These are phyloP conservation scores for Dinochytrium kinnereticum DNA, from an alignment of 371 early-diverging fungal genomes.

Conservation along the genomic window DNA sequence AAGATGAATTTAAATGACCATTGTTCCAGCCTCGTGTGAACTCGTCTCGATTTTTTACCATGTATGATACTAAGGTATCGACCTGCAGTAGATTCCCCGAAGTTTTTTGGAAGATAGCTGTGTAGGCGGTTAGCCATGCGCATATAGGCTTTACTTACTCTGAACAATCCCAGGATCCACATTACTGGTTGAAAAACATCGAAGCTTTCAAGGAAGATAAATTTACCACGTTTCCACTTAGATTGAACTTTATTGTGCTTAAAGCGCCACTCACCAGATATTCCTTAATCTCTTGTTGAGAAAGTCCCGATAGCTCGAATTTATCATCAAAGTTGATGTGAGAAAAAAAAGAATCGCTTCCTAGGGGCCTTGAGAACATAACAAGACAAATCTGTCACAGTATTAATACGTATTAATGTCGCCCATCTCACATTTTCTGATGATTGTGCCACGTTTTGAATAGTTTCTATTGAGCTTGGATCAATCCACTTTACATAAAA, in stretches of 20 bases:
- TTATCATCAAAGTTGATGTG: not conserved
- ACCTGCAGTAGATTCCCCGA: not conserved
- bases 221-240: too few species aligned
- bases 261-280: not conserved
- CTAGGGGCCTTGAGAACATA: not conserved
- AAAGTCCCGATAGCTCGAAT: not conserved
- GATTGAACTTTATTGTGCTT: too few species aligned
- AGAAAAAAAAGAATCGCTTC: not conserved
- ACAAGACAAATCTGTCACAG: not conserved
- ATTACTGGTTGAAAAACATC: too few species aligned
- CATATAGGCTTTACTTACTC: too few species aligned
- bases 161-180: too few species aligned
- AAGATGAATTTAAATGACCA: not conserved
- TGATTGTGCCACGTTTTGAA: not conserved
- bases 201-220: too few species aligned
- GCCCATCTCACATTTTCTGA: not conserved
- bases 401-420: too few species aligned
- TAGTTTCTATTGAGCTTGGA: not conserved
- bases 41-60: not conserved
- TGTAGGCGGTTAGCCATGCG: too few species aligned
- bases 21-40: not conserved
- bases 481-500: not conserved
- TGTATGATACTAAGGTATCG: not conserved
- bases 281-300: not conserved
- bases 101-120: not conserved